Evolutionary conservation across 306 rosid genomes (phyloP), one percentile per base, ranked within the genome.

Genomic region (Benincasa hispida): DNA sequence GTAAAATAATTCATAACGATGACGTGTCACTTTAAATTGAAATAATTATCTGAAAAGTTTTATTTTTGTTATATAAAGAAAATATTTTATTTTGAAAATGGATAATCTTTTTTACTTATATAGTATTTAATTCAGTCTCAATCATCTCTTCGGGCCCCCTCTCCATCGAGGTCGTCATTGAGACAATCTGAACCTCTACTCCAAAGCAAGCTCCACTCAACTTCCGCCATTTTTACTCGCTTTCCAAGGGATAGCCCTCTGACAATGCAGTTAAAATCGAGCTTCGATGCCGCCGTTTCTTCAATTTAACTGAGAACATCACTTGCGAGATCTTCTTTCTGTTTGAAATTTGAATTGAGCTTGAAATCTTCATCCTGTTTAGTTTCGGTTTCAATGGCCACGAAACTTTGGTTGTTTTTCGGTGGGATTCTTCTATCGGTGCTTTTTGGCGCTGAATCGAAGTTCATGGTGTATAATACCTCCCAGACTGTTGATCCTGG

Each of bases 391-490:
- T 4, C 41, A 50, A 72, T 72, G 76, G 76, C 76, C 42, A 50
- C 19, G 18, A 72, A 4, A 10, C 5, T 72, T 18, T 28, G 42
- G 27, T 8, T 72, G 45, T 5, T 18, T 72, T 74, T 74, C 53
- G 5, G n/a, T 13, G 65, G 35, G 50, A 32, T 74, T 19, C 51
- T 56, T 55, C 22, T 74, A 15, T 53, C 66, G 24, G 22, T 54
- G 15, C 13, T 74, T 21, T 74, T 74, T 15, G 32, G 78, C 22
- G 48, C 34, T 4, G 79, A 79, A n/a, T 81, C 87, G 48, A 80
- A 85, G 76, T 87, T 73, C 76, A 79, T 82, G 56, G 79, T 60
- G 17, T 84, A 87, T 39, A 35, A 87, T 62, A 87, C 90, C 15
- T 78, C 83, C 10, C 83, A 79, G 72, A 74, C 75, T 13, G 75